These are phyloP conservation scores for Phytophthora hibernalis DNA, from an alignment of 352 stramenopile genomes.

Conservation along the genomic window DNA sequence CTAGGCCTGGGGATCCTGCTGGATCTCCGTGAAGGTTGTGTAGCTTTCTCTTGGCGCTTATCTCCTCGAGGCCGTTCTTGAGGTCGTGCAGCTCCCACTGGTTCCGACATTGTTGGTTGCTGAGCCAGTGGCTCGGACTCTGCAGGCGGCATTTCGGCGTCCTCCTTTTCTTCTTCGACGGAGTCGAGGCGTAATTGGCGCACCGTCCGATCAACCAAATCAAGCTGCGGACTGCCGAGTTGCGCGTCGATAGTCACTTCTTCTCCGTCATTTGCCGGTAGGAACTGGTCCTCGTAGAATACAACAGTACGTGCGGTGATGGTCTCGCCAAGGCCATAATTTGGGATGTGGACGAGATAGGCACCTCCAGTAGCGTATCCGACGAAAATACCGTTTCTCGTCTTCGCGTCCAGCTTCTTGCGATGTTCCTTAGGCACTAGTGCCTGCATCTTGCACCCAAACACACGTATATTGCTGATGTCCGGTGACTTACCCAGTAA, in stretches of 20 bases:
- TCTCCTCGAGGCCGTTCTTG: not conserved
- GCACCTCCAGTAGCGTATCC: conserved; percentile 2
- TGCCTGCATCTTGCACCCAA: conserved; percentile 4
- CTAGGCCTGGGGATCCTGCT: not conserved
- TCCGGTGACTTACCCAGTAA: not conserved
- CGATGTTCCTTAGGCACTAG: conserved; percentile 3
- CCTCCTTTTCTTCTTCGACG: conserved; percentile 6
- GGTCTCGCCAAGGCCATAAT: not conserved
- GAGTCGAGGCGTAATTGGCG: not conserved
- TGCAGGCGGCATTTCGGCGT: conserved; percentile 1
- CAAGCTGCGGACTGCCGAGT: not conserved
- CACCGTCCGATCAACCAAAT: not conserved
- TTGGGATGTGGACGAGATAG: not conserved
- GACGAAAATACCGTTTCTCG: conserved; percentile 13
- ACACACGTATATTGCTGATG: conserved; percentile 1
- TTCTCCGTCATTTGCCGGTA: not conserved
- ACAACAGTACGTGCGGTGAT: not conserved
- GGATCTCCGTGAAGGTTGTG: not conserved
- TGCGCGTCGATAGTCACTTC: conserved; percentile 1
- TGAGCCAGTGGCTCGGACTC: not conserved
- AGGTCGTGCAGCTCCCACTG: not conserved
- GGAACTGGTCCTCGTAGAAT: not conserved
- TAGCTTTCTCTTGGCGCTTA: not conserved
- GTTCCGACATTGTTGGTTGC: not conserved
- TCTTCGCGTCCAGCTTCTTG: conserved; percentile 18